phyloP scores from a whole-genome alignment of 306 rosid genomes.

The Cucurbita moschata region DNA sequence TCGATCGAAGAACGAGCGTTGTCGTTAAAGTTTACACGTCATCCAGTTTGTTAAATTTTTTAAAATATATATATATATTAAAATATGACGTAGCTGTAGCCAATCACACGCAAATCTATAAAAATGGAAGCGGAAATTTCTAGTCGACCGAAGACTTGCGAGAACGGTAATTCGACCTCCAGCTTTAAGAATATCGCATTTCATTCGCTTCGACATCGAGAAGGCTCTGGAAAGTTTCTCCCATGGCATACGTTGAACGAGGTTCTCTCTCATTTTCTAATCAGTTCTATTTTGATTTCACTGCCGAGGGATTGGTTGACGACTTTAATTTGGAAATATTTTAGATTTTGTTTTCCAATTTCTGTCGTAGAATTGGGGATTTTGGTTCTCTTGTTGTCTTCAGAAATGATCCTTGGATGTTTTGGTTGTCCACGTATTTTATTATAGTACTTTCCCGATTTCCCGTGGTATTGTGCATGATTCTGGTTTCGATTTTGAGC shows the following conservation, averaged over 20 bases:
- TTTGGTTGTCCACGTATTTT: background rate
- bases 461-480: background rate
- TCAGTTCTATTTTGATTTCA: background rate
- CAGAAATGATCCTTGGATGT: background rate
- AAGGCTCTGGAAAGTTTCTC: conserved; percentile 5
- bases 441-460: background rate
- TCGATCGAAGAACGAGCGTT: too few relatives aligned
- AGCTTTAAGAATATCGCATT: background rate
- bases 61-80: background rate
- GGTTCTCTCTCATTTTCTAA: conserved; percentile 13
- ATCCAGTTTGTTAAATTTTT: background rate
- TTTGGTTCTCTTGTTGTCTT: background rate
- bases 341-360: background rate
- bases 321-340: background rate
- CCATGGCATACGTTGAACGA: conserved; percentile 44
- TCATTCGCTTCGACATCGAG: background rate
- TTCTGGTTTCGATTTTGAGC: background rate
- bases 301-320: background rate
- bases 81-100: background rate
- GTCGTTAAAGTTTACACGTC: too few relatives aligned
- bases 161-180: background rate
- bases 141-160: background rate
- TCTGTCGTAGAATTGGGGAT: background rate
- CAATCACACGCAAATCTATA: background rate
- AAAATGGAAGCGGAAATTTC: background rate